Percentiles rank a stretch among this genome's conserved stretches.
Evolutionary conservation across 345 rosid genomes (phyloP).

Genomic region (Ricinus communis): DNA sequence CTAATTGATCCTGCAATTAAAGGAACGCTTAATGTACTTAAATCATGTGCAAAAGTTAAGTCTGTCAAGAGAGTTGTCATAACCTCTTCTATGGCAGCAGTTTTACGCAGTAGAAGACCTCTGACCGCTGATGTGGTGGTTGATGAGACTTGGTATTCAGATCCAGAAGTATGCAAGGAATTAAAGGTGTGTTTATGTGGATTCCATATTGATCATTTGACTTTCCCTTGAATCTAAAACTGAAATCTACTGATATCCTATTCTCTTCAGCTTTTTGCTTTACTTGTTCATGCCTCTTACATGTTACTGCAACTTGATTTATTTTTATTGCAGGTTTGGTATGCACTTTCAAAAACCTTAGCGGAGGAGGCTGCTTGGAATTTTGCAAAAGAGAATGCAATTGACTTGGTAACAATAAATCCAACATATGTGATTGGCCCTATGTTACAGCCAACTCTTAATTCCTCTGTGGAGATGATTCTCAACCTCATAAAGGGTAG

Average conservation of each 20-base stretch:
- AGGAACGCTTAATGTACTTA: constrained; percentile 27
- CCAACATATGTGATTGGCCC: constrained; percentile 18
- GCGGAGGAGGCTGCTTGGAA: constrained; percentile 28
- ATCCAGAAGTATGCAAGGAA: constrained; percentile 10
- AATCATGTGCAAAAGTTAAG: constrained; percentile 15
- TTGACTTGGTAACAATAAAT: constrained; percentile 16
- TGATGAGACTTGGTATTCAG: constrained; percentile 27
- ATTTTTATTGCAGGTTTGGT: background rate
- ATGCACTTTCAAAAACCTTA: constrained; percentile 9
- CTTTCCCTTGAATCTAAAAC: too few species aligned
- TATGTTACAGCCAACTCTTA: constrained; percentile 23
- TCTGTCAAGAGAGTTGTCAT: constrained; percentile 22
- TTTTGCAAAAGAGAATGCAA: constrained; percentile 18
- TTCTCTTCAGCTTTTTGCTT: too few species aligned
- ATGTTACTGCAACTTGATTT: background rate
- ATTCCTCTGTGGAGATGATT: constrained; percentile 1
- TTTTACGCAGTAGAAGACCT: constrained; percentile 12
- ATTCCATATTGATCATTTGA: too few species aligned
- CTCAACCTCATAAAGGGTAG: constrained; percentile 12
- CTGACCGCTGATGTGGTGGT: constrained; percentile 10
- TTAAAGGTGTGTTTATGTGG: constrained; percentile 2
- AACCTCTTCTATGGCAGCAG: constrained; percentile 15
- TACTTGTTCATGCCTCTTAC: background rate
- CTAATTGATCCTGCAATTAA: constrained; percentile 19
- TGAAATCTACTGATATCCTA: too few species aligned